Evolutionary conservation across 1,139 yeast species (phyloP), one percentile per base, ranked within the genome.

Genomic region (Scheffersomyces insectosa): DNA sequence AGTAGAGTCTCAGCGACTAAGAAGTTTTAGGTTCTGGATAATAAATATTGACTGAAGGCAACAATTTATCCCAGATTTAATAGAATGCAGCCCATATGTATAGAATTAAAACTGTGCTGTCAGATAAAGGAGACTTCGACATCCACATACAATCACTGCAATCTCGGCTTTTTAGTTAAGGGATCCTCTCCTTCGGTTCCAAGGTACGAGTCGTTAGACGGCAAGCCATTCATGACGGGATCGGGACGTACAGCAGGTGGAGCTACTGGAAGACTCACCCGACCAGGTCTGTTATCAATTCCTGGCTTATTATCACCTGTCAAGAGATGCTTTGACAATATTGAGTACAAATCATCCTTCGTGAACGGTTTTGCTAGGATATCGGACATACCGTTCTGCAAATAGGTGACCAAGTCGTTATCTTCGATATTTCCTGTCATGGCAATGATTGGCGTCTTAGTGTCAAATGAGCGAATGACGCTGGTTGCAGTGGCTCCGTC

Each of bases 401-500:
- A 70, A 61, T 89, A 90, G 1, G 88, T 85, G 38, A 86, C 86
- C 45, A 88, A 72, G 63, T 88, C 96, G 52, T 85, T 82, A 51
- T 85, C 88, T 55, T 85, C 86, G 45, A 88, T 86, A 56, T 88
- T 88, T 33, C 96, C 95, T 3, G 97, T 89, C 96, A 91, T 89
- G 36, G 96, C 96, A 50, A 90, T 86, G 49, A 91, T 88, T 5
- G 97, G 97, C 0, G 96, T 88, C 45, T 77, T 79, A 20, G 83
- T 82, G 60, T 89, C 96, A 60, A 88, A 88, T 14, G 86, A 82
- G 51, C 97, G 75, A 45, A 91, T 89, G 36, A 89, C 83, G 40
- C 89, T 83, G 2, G 97, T 85, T 1, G 97, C 96, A 1, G 95
- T 85, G 6, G 96, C 95, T 38, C 98, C 98, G 62, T 91, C 97